Evolutionary conservation across 805 yeast genomes (phyloP).

Genomic region (Candida caryicola): DNA sequence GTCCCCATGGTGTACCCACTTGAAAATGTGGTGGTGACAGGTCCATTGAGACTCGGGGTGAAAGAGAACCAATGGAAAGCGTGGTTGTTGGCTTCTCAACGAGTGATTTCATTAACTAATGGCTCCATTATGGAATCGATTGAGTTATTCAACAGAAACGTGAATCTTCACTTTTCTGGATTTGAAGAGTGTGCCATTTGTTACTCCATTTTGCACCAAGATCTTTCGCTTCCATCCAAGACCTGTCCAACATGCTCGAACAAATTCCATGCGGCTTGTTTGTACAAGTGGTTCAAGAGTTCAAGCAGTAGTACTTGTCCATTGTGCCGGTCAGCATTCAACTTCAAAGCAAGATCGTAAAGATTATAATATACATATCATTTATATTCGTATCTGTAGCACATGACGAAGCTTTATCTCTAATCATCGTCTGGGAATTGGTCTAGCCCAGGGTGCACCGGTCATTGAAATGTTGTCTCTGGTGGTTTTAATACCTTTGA

Average conservation of each 20-base stretch:
- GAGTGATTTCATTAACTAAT: slow-evolving; percentile 70
- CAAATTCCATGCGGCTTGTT: slow-evolving; percentile 92
- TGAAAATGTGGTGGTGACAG: slow-evolving; percentile 68
- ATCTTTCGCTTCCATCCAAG: slow-evolving; percentile 86
- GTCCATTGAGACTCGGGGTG: slow-evolving; percentile 80
- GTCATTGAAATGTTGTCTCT: slow-evolving; percentile 31
- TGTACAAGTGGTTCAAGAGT: slow-evolving; percentile 96
- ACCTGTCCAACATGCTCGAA: slow-evolving; percentile 87
- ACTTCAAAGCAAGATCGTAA: slow-evolving; percentile 32
- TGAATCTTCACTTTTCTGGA: slow-evolving; percentile 82
- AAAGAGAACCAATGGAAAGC: slow-evolving; percentile 92
- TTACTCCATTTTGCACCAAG: slow-evolving; percentile 86
- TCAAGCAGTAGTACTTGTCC: slow-evolving; percentile 94
- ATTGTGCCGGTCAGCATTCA: slow-evolving; percentile 72
- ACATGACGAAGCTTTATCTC: too few relatives aligned
- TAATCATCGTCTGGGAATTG: not conserved
- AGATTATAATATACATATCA: too few relatives aligned
- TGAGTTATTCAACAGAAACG: slow-evolving; percentile 68
- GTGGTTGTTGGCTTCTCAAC: slow-evolving; percentile 89
- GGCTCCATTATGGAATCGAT: slow-evolving; percentile 70
- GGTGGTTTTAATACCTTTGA: slow-evolving; percentile 27
- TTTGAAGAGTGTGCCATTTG: slow-evolving; percentile 98
- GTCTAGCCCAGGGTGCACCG: slow-evolving; percentile 40
- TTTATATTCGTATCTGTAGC: too few relatives aligned
- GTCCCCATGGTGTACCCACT: slow-evolving; percentile 80